Percentiles rank a stretch among this genome's conserved stretches.
Evolutionary conservation across 495 filamentous ascomycete genomes (phyloP).

Genomic region (Trichoderma erinaceum): DNA sequence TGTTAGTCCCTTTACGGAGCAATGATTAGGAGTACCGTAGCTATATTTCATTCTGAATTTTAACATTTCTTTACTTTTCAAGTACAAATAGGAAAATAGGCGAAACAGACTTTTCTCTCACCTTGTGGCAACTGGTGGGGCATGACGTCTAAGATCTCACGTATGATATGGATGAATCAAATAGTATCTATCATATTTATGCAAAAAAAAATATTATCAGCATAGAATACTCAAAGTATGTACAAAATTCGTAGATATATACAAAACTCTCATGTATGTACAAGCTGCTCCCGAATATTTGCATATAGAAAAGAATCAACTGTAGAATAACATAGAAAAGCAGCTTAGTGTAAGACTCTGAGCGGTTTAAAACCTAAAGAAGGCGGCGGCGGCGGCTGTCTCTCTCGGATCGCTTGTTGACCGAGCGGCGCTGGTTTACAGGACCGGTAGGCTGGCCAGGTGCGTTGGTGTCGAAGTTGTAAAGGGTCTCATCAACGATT

Average conservation of each 20-base stretch:
- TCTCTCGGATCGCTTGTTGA: background rate
- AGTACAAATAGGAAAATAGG: too few species aligned
- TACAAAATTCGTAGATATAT: background rate
- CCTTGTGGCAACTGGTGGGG: too few species aligned
- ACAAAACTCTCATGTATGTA: constrained; percentile 3
- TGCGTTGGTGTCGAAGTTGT: constrained; percentile 7
- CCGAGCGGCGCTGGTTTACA: background rate
- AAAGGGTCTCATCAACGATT: background rate
- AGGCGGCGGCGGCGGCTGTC: background rate
- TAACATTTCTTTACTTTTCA: too few species aligned
- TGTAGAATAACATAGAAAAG: background rate
- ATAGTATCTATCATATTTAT: too few species aligned
- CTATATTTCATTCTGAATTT: too few species aligned
- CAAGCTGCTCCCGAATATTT: background rate
- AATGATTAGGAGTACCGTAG: too few species aligned
- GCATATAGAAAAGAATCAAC: background rate
- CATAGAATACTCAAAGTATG: background rate
- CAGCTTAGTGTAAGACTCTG: background rate
- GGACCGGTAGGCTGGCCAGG: constrained; percentile 2
- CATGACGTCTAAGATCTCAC: background rate
- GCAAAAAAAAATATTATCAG: background rate
- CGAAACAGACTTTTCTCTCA: too few species aligned
- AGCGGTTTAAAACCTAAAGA: background rate
- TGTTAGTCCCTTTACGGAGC: too few species aligned
- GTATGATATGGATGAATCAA: too few species aligned